phyloP scores from a whole-genome alignment of 179 eudicot genomes.

The Silene coronaria region DNA sequence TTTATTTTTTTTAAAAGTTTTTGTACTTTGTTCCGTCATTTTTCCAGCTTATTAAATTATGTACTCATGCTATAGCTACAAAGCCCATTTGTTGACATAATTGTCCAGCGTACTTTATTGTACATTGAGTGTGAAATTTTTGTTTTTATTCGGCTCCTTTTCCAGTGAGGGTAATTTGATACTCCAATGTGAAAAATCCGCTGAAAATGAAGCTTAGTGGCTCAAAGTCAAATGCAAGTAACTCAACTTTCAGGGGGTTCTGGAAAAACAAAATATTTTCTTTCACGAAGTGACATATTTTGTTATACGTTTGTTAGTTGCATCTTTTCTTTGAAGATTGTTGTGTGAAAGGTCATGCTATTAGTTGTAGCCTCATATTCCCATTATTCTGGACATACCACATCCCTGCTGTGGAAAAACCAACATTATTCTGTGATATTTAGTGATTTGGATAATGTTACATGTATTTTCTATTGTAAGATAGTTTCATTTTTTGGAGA shows the following conservation, averaged over 20 bases:
- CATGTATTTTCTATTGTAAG: too few relatives aligned
- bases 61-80: neutral
- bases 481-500: too few relatives aligned
- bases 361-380: neutral
- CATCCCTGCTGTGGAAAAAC: too few relatives aligned
- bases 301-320: neutral
- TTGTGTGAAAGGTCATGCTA: conserved; percentile 2
- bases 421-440: too few relatives aligned
- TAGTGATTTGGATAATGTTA: too few relatives aligned
- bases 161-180: neutral
- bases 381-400: too few relatives aligned
- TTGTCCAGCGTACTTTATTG: neutral
- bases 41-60: neutral
- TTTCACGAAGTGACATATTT: neutral
- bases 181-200: conserved; percentile 1
- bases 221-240: neutral
- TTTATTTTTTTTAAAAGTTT: neutral
- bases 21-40: neutral
- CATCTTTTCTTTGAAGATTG: neutral
- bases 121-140: neutral
- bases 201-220: neutral
- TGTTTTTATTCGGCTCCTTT: neutral
- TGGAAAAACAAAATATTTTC: neutral
- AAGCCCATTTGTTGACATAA: neutral
- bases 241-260: neutral